Percentiles rank a stretch among this genome's conserved stretches.
These are phyloP conservation scores for cucumber (Cucumis sativus) DNA, from an alignment of 306 rosid species.

Conservation along the genomic window Cucumber_9930_V3 NC_026659.2:2371501-2372000, in stretches of 20 bases:
- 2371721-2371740: background rate
- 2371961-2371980: background rate
- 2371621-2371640: too few relatives aligned
- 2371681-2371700: too few relatives aligned
- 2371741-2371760: background rate
- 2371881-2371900: background rate
- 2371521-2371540: too few relatives aligned
- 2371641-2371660: too few relatives aligned
- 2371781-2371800: background rate
- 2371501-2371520: too few relatives aligned
- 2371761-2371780: background rate
- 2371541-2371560: too few relatives aligned
- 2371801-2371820: background rate
- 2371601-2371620: too few relatives aligned
- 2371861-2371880: background rate
- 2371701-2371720: too few relatives aligned
- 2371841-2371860: background rate
- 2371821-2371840: background rate
- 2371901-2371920: background rate
- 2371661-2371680: too few relatives aligned
- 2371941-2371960: background rate
- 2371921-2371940: background rate
- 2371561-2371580: too few relatives aligned
- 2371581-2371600: too few relatives aligned
- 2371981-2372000: background rate